Conservation (phyloP, 2,329 filamentous ascomycete genomes). For the Pseudodiploospora longispora region DNA sequence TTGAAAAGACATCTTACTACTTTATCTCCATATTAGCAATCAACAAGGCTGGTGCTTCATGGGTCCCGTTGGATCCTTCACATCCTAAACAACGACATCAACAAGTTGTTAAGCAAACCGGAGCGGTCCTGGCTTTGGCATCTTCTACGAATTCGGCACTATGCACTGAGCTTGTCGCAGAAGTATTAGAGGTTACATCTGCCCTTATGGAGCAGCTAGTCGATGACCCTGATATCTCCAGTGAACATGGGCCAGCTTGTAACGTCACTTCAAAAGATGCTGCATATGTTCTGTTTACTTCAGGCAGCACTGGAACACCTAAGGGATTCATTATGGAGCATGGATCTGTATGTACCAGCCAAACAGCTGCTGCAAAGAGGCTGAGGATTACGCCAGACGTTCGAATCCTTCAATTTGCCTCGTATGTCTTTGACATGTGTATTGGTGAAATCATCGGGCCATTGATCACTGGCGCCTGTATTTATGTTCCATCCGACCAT, state of each 20-base stretch:
- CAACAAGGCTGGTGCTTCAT: too few relatives aligned
- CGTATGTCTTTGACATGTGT: background rate
- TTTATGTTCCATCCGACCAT: background rate
- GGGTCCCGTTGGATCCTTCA: too few relatives aligned
- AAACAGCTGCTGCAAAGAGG: background rate
- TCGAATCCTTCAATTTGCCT: background rate
- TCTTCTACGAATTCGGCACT: too few relatives aligned
- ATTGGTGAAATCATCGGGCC: background rate
- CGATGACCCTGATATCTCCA: background rate
- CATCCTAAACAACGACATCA: too few relatives aligned
- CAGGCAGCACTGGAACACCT: slow-evolving; percentile 10
- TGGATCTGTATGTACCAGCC: background rate
- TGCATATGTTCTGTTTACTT: slow-evolving; percentile 10
- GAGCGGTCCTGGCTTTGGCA: background rate
- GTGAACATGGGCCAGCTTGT: background rate
- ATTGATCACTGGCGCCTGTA: background rate
- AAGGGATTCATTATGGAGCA: slow-evolving; percentile 10
- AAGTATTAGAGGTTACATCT: too few relatives aligned
- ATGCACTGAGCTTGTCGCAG: too few relatives aligned
- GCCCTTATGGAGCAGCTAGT: background rate
- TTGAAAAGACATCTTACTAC: too few relatives aligned
- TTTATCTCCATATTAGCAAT: too few relatives aligned
- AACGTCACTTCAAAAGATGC: background rate
- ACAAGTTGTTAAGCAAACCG: background rate
- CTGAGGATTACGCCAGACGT: background rate